Base-by-base conservation (phyloP, 345 rosid genomes). In the Brassica rapa region DNA sequence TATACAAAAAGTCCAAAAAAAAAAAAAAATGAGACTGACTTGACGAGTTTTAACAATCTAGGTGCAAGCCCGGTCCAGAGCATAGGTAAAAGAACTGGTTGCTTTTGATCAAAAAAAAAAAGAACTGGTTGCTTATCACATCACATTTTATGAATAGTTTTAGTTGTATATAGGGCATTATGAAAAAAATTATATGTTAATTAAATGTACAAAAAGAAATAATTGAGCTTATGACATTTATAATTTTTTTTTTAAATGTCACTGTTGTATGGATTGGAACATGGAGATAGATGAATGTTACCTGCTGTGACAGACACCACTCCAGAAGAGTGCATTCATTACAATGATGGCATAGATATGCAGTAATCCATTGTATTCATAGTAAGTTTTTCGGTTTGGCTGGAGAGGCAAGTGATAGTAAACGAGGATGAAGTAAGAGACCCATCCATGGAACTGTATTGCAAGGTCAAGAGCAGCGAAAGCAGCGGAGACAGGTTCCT, bases 401-500 rank as follows among this genome's bases (percentile, higher is more conserved):
- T 88, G 87, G 82, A 90, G 64, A 11, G 91, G 94, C 71, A 94
- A 70, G 77, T 90, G 89, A 76, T 94, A 90, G 84, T 92, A 86
- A 46, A 89, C 72, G 29, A 90, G 94, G 88, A 90, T 87, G 85
- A 89, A 88, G 72, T 92, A 94, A 12, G 97, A 92, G 68, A 94
- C 81, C 97, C 92, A 94, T 62, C 97, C 93, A 71, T 89, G 94
- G 79, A 92, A 92, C 68, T 94, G 97, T 70, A 92, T 81, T 0
- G 92, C 85, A 62, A 94, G 94, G 74, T 89, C 90, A 16, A 94
- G 88, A 0, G 93, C 86, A 64, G 97, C 89, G 61, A 92, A 82
- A 21, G 91, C 93, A 73, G 92, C 97, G 35, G 97, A 90, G 72
- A 88, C 89, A 51, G 96, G 97, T 83, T 92, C 97, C 96, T 94